Conservation (phyloP, 169 alveolate species). For the Cryptosporidium felis region DNA sequence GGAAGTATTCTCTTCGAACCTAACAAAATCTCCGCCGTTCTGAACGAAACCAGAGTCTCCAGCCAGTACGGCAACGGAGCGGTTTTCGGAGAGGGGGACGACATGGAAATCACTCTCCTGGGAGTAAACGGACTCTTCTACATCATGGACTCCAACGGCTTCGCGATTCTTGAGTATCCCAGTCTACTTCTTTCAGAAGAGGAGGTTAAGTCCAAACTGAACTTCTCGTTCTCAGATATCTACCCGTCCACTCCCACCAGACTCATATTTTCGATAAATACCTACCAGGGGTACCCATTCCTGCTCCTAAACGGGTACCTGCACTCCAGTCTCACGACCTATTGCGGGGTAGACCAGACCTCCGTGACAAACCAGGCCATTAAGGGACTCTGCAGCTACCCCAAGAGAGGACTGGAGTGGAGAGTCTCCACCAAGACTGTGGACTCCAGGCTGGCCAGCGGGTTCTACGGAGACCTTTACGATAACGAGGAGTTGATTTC, state of each 20-base stretch:
- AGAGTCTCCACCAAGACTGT: not conserved
- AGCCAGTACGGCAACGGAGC: conserved; percentile 50
- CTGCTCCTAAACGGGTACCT: conserved; percentile 48
- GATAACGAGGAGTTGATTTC: conserved; percentile 26
- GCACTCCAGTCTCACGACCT: conserved; percentile 30
- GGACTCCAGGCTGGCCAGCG: not conserved
- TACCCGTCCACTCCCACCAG: conserved; percentile 40
- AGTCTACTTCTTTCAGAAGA: conserved; percentile 20
- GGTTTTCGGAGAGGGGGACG: not conserved
- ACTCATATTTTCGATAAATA: conserved; percentile 6
- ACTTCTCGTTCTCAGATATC: conserved; percentile 39
- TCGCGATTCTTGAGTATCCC: conserved; percentile 55
- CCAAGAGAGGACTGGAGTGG: conserved; percentile 31
- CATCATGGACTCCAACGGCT: conserved; percentile 47
- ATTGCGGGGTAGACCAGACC: conserved; percentile 48
- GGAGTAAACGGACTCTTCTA: conserved; percentile 28
- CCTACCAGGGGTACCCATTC: conserved; percentile 54
- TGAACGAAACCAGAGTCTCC: not conserved
- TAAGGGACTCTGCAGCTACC: conserved; percentile 41
- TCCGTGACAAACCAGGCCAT: conserved; percentile 40
- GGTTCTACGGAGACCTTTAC: conserved; percentile 38
- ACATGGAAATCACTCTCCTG: conserved; percentile 27
- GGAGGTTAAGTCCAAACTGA: conserved; percentile 3
- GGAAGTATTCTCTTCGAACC: conserved; percentile 42
- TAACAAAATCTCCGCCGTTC: not conserved